A percentile compares a stretch with the other conserved stretches of the same genome.
Evolutionary conservation across 1,139 yeast genomes (phyloP).

Genomic region (Zygosaccharomyces pseudobailii): DNA sequence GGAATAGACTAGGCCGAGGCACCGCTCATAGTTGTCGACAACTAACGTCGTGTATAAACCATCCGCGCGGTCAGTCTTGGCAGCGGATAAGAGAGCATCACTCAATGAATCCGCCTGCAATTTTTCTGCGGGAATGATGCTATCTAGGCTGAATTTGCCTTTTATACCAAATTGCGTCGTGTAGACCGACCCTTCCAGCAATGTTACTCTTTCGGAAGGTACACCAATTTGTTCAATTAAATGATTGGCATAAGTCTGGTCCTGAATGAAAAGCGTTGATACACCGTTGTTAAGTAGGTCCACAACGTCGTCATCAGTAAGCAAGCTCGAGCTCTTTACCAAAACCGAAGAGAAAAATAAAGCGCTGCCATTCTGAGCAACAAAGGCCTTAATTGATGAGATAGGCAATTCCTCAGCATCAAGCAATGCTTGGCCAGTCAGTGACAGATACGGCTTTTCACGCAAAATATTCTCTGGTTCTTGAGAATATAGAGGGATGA

Average conservation of each 20-base stretch:
- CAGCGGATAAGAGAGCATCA: constrained; percentile 48
- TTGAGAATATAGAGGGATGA: constrained; percentile 26
- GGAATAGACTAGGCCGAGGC: constrained; percentile 89
- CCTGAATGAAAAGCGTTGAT: constrained; percentile 44
- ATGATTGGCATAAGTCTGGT: constrained; percentile 35
- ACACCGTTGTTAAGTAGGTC: constrained; percentile 67
- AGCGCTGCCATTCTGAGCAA: constrained; percentile 8
- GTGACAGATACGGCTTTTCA: constrained; percentile 20
- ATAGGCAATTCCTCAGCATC: constrained; percentile 18
- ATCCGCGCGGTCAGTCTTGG: constrained; percentile 80
- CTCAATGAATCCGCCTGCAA: constrained; percentile 39
- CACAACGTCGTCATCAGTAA: constrained; percentile 45
- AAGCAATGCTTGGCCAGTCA: constrained; percentile 26
- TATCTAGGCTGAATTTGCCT: constrained; percentile 33
- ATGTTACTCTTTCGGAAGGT: constrained; percentile 38
- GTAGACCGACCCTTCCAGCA: constrained; percentile 14
- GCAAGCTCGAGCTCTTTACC: constrained; percentile 8
- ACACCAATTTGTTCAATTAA: constrained; percentile 48
- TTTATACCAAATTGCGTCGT: constrained; percentile 44
- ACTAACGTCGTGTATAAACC: constrained; percentile 83
- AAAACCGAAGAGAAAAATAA: constrained; percentile 19
- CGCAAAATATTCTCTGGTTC: constrained; percentile 12
- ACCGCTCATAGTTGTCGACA: constrained; percentile 58
- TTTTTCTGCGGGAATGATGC: constrained; percentile 15
- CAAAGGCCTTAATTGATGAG: constrained; percentile 17